Conservation (phyloP, 1,139 yeast species). For the Blastobotrys apis region DNA sequence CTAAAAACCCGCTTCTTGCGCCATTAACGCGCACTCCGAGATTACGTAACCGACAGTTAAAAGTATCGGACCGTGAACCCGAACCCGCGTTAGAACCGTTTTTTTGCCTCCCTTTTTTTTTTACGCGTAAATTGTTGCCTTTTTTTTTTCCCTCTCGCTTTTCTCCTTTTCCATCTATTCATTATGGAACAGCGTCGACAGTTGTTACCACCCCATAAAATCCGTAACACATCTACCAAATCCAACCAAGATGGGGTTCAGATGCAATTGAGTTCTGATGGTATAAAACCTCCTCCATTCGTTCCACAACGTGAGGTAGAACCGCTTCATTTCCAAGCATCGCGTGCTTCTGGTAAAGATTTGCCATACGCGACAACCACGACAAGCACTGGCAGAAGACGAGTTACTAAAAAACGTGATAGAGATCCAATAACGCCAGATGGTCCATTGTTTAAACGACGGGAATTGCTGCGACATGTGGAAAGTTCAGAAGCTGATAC, state of each 20-base stretch:
- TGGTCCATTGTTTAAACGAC: background rate
- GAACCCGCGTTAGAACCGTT: background rate
- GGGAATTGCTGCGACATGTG: background rate
- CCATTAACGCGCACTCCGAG: background rate
- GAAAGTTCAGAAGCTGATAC: background rate
- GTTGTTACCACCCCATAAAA: constrained; percentile 2
- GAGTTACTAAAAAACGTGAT: background rate
- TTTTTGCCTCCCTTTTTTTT: background rate
- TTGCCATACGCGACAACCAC: constrained; percentile 13
- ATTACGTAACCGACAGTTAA: background rate
- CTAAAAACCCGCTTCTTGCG: background rate
- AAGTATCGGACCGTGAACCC: background rate
- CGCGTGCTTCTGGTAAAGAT: constrained; percentile 6
- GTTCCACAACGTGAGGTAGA: constrained; percentile 4
- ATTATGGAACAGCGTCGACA: background rate
- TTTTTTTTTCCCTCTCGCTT: background rate
- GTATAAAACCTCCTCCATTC: background rate
- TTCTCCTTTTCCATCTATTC: background rate
- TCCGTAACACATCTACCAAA: background rate
- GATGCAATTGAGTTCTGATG: background rate
- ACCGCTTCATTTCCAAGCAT: constrained; percentile 11
- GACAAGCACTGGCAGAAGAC: background rate
- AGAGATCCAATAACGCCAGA: background rate
- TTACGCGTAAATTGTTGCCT: background rate
- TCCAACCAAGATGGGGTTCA: background rate